These are phyloP conservation scores for Reticulascus tulasneorum DNA, from an alignment of 2,329 filamentous ascomycete genomes.

Conservation along the genomic window DNA sequence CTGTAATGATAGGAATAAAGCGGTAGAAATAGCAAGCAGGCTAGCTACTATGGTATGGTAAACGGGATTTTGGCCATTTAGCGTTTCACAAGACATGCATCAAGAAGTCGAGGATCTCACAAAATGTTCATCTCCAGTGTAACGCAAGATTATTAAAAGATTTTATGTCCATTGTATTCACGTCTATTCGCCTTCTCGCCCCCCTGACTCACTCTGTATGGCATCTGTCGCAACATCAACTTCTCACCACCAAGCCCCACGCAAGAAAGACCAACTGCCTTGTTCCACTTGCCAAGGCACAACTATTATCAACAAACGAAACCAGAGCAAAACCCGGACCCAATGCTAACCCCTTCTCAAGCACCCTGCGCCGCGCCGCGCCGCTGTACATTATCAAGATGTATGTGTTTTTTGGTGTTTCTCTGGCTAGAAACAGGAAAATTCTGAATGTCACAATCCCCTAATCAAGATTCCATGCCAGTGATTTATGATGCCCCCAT, in stretches of 20 bases:
- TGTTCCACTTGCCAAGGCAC: constrained; percentile 9
- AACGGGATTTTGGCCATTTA: no score
- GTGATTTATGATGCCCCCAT: constrained; percentile 12
- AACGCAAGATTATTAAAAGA: no score
- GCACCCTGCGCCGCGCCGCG: constrained; percentile 35
- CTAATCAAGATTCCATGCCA: constrained; percentile 15
- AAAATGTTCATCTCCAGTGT: no score
- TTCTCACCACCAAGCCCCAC: background rate
- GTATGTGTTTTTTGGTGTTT: constrained; percentile 15
- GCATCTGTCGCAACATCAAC: constrained; percentile 7
- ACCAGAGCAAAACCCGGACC: constrained; percentile 24
- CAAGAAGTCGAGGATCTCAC: no score
- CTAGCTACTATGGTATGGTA: no score
- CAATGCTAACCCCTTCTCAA: constrained; percentile 33
- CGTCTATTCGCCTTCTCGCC: constrained; percentile 11
- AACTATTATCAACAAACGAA: constrained; percentile 16
- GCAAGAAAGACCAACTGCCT: constrained; percentile 9
- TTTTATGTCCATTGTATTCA: constrained; percentile 14
- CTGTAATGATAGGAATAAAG: no score
- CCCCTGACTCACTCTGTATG: no score
- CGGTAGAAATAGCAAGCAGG: no score
- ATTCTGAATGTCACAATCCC: constrained; percentile 12
- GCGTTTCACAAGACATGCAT: no score
- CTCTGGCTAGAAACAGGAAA: constrained; percentile 9
- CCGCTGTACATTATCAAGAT: constrained; percentile 30